Evolutionary conservation across 108 stramenopile species (phyloP), one percentile per base, ranked within the genome.

Genomic region (Pseudonitzschia delicatissima): DNA sequence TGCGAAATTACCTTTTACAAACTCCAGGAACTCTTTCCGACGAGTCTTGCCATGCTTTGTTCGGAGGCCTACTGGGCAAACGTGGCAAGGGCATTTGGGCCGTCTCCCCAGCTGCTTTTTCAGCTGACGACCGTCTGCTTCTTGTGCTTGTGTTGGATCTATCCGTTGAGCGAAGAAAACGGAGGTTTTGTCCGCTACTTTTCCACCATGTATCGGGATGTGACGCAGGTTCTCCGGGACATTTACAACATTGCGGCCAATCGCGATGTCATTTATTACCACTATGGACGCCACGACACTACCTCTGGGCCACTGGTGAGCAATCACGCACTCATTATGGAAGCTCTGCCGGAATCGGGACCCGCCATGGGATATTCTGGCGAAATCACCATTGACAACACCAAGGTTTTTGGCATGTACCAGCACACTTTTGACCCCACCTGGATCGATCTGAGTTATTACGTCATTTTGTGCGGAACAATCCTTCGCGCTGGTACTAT

Each of bases 401-500:
- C 37, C 9, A 17, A 20, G 32, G 58, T 71, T 18, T 32, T 50
- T 53, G 77, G 77, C 3, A 31, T 35, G 15, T 77, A 71, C 70
- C 26, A 58, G 6, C 64, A 35, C 0, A n/a, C 64, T 1, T 13
- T 18, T 47, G 26, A 25, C 20, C 75, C 80, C 15, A 45, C 44
- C 28, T 70, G 67, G 75, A 52, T 26, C 15, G 71, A 67, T 18
- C 21, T 69, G 15, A 33, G 65, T 8, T 65, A 76, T 23, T 64
- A 59, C 40, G 17, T 74, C 36, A 69, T 68, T 11, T 15, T 57
- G 2, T 36, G 57, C 8, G 58, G 61, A 18, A 72, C 62, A 0
- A 17, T 65, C 37, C 29, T 36, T 7, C 55, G 58, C n/a, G 42
- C n/a, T 69, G 20, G 21, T 83, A 0, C 49, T 79, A 12, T 91